phyloP scores from a whole-genome alignment of 2,329 filamentous ascomycete species.

The Fusarium falciforme region DNA sequence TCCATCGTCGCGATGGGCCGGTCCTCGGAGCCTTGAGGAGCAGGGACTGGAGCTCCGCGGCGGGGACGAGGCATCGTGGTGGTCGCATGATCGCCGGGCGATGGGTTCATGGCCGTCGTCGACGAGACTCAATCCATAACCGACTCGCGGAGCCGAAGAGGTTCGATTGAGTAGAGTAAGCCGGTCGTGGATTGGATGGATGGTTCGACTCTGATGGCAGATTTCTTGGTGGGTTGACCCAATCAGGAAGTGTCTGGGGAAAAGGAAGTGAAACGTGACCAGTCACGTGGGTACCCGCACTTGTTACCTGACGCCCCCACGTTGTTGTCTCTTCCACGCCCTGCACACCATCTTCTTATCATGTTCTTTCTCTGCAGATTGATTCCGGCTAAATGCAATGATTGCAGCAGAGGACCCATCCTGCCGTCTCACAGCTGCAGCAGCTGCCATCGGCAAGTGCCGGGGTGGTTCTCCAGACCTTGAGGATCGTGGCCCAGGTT shows the following conservation, averaged over 20 bases:
- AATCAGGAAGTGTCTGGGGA: constrained; percentile 38
- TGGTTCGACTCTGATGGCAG: constrained; percentile 42
- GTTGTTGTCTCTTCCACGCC: neutral
- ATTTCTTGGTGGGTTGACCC: constrained; percentile 35
- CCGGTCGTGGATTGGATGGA: constrained; percentile 2
- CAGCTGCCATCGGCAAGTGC: neutral
- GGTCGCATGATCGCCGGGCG: constrained; percentile 49
- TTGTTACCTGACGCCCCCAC: constrained; percentile 1
- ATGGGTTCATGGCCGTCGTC: constrained; percentile 45
- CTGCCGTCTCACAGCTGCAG: neutral
- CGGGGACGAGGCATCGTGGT: constrained; percentile 46
- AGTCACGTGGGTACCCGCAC: constrained; percentile 32
- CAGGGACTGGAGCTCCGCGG: constrained; percentile 43
- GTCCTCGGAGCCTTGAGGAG: constrained; percentile 35
- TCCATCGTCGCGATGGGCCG: constrained; percentile 41
- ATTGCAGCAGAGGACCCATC: neutral
- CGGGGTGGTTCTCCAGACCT: neutral
- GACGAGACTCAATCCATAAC: constrained; percentile 44
- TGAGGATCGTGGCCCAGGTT: neutral
- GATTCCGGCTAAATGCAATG: constrained; percentile 21
- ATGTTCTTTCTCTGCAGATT: neutral
- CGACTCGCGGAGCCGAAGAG: constrained; percentile 12
- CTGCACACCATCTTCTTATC: constrained; percentile 13
- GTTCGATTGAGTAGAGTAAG: constrained; percentile 14
- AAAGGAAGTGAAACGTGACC: constrained; percentile 29